Percentiles rank a stretch among this genome's conserved stretches.
Conservation (phyloP, 495 filamentous ascomycete genomes). For the Podospora pseudocomata region DNA sequence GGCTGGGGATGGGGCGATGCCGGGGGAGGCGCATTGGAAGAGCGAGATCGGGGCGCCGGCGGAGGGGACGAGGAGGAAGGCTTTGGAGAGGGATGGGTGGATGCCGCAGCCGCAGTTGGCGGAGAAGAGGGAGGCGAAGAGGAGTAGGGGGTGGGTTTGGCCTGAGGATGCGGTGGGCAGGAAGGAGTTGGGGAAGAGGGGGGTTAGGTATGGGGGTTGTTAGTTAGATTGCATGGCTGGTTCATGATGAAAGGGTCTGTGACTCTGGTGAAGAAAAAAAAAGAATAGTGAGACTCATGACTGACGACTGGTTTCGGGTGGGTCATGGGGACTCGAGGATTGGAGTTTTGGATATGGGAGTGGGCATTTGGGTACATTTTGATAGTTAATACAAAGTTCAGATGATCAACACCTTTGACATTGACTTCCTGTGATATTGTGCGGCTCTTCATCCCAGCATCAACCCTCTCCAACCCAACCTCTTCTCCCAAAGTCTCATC, state of each 20-base stretch:
- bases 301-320: conserved; percentile 9
- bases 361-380: neutral
- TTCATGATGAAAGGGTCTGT: neutral
- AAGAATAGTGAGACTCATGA: conserved; percentile 5
- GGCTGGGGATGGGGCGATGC: conserved; percentile 66
- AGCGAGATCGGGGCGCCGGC: conserved; percentile 79
- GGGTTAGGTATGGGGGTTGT: conserved; percentile 49
- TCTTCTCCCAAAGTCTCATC: no score
- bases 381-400: neutral
- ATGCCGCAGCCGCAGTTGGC: conserved; percentile 79
- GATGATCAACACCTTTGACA: neutral
- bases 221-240: conserved; percentile 25
- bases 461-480: no score
- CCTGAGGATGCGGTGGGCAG: conserved; percentile 63
- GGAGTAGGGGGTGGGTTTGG: conserved; percentile 77
- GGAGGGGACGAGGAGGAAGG: conserved; percentile 68
- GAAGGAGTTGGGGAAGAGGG: conserved; percentile 56
- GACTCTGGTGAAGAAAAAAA: neutral
- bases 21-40: conserved; percentile 63
- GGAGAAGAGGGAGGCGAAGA: conserved; percentile 81
- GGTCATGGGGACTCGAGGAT: neutral
- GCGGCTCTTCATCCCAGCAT: no score
- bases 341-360: neutral
- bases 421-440: no score
- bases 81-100: conserved; percentile 72